Conservation (phyloP, 2,329 filamentous ascomycete species). For the Fusarium robinianum region DNA sequence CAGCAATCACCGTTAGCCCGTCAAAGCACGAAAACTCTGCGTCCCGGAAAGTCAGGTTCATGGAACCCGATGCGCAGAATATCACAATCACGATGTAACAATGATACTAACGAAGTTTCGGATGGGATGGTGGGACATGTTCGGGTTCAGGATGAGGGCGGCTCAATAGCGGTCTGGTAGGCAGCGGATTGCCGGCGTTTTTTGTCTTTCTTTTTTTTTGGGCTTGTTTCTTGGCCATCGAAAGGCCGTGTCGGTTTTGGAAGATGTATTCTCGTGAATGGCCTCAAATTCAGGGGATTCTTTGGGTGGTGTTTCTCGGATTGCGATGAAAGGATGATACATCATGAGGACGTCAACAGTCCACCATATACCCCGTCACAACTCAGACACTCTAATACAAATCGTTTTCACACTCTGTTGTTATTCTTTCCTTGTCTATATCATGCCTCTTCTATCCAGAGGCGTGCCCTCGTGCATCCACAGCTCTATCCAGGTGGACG, state of each 20-base stretch:
- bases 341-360: constrained; percentile 13
- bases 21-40: constrained; percentile 29
- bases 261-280: constrained; percentile 4
- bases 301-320: constrained; percentile 5
- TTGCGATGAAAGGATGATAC: constrained; percentile 13
- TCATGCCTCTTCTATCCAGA: constrained; percentile 10
- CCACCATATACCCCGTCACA: constrained; percentile 27
- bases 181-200: constrained; percentile 18
- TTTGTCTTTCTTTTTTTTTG: neutral
- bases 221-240: neutral
- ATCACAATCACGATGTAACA: constrained; percentile 40
- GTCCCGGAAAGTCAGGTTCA: constrained; percentile 46
- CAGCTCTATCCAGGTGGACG: constrained; percentile 16
- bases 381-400: no score
- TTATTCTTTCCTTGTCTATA: constrained; percentile 4
- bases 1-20: constrained; percentile 32
- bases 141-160: no score
- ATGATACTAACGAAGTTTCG: constrained; percentile 12
- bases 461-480: constrained; percentile 13
- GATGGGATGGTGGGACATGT: no score
- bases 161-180: no score
- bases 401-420: constrained; percentile 3
- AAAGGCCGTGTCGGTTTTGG: no score
- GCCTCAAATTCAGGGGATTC: no score
- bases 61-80: constrained; percentile 44